Percentiles rank a stretch among this genome's conserved stretches.
Conservation (phyloP, 73 alveolate genomes). For the Paraurostyla sp. region DNA sequence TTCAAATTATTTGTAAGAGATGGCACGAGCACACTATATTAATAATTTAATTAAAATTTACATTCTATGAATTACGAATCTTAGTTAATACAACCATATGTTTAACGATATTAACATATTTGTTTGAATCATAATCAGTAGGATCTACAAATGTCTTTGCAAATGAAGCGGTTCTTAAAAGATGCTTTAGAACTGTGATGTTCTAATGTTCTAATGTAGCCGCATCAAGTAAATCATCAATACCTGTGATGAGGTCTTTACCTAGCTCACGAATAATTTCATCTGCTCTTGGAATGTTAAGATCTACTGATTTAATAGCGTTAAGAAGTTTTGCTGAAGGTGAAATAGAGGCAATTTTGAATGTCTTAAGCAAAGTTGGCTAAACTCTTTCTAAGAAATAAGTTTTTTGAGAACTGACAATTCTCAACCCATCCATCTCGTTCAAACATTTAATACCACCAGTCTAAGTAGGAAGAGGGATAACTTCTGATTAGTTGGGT, state of each 20-base stretch:
- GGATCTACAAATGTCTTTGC: conserved; percentile 71
- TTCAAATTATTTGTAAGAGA: conserved; percentile 75
- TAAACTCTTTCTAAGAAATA: conserved; percentile 72
- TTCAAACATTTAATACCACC: conserved; percentile 55
- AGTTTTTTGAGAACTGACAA: conserved; percentile 50
- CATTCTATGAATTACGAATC: conserved; percentile 56
- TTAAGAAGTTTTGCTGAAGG: conserved; percentile 69
- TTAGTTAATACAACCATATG: conserved; percentile 63
- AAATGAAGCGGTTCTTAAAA: conserved; percentile 70
- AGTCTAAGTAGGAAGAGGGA: conserved; percentile 16
- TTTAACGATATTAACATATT: conserved; percentile 70
- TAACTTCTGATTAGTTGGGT: conserved; percentile 33
- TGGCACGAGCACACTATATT: conserved; percentile 70
- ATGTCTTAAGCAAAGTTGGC: conserved; percentile 55
- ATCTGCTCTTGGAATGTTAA: conserved; percentile 68
- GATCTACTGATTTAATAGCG: conserved; percentile 69
- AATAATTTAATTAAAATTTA: not conserved
- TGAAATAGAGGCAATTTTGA: conserved; percentile 62
- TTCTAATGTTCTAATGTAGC: conserved; percentile 68
- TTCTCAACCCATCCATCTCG: conserved; percentile 75
- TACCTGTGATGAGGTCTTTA: conserved; percentile 62
- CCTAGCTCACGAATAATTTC: conserved; percentile 73
- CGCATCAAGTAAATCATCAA: conserved; percentile 72
- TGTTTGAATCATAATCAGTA: conserved; percentile 58
- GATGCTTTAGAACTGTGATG: conserved; percentile 59